Evolutionary conservation across 225 moss, liverwort and hornwort genomes (phyloP), one percentile per base, ranked within the genome.

Genomic region (Antitrichia curtipendula): DNA sequence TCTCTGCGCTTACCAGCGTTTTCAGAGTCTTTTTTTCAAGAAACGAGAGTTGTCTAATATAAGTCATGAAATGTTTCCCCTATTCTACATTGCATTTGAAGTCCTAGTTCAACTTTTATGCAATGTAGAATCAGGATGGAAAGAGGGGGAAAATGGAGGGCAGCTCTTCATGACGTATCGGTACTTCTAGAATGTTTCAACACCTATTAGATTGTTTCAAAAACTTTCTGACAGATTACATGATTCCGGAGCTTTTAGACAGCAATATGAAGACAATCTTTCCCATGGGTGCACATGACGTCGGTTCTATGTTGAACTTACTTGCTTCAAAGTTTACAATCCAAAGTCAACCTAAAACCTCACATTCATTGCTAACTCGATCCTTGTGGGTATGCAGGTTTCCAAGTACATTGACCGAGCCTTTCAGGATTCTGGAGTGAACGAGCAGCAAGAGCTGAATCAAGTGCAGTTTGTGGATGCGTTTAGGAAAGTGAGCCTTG

Each of bases 381-480:
- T 8, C 52, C 32, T 19, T 59, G 24, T 82, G 87, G 32, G 27
- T 14, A 25, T 41, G 84, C 90, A 93, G 94, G 93, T 92, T 49
- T 78, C 90, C 66, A 84, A 27, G 60, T 36, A 72, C 52, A 90
- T 94, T 74, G 87, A 89, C 40, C 80, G 86, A 57, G 96, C 93
- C n/a, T 58, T 93, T 59, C 88, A 87, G 53, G 41, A 89, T 38
- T 75, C 86, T 73, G 86, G 91, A 38, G 58, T 96, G 61, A 87
- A 93, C 25, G 71, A 80, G 40, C 84, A 92, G 56, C 82, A 92
- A 81, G 63, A 32, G 54, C 43, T 95, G 68, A 86, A 85, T 82
- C 95, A 96, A 85, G 23, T 3, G 66, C 49, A 95, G 62, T 96
- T 94, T 87, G 84, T 84, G 65, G 95, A 94, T 38, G 78, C 62